Base-by-base conservation (phyloP, 768 basidiomycete genomes). In the Kwoniella botswanensis region DNA sequence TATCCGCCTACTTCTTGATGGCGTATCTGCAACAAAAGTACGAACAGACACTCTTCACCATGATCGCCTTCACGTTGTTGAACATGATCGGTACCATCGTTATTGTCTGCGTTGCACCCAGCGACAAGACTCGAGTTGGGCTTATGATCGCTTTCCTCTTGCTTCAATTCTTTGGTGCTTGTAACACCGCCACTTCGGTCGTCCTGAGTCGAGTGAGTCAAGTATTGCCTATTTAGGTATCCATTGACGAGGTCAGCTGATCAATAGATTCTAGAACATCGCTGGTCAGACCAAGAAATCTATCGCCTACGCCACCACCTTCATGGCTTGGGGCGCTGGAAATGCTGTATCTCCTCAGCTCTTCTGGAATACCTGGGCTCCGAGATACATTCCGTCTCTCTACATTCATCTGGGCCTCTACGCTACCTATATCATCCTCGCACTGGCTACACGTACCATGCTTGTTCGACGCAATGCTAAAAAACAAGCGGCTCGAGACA, bases 291-390 rank as follows among this genome's bases (percentile, higher is more conserved):
- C 86, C 21, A 88, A 88, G 75, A 87, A 87, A 76, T 86, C 86
- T n/a, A 78, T 87, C 17, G 85, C 86, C 1, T 86, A 86, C 21
- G 84, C 85, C 52, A 74, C 87, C 11, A 86, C 86, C 42, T 87
- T 87, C 75, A 68, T 68, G 67, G 86, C 86, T 2, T 88, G 87
- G 86, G 86, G 87, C 13, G 85, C 85, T 10, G 88, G 88, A 17
- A 88, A 88, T 76, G 86, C 87, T 7, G 79, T 87, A 66, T 86
- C 85, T 5, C 86, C 86, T 3, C 86, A 87, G 84, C 85, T 88
- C 6, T 88, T 88, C 79, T 85, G 85, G 43, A 82, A 82, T 41
- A 82, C 85, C 46, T 87, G 88, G 75, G 80, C 81, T 1, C 87
- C 88, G 11, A 85, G 86, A 42, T 88, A 88, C 54, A 75, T 56